Evolutionary conservation across 2,329 filamentous ascomycete species (phyloP).

Genomic region (Coniochaeta sp.): DNA sequence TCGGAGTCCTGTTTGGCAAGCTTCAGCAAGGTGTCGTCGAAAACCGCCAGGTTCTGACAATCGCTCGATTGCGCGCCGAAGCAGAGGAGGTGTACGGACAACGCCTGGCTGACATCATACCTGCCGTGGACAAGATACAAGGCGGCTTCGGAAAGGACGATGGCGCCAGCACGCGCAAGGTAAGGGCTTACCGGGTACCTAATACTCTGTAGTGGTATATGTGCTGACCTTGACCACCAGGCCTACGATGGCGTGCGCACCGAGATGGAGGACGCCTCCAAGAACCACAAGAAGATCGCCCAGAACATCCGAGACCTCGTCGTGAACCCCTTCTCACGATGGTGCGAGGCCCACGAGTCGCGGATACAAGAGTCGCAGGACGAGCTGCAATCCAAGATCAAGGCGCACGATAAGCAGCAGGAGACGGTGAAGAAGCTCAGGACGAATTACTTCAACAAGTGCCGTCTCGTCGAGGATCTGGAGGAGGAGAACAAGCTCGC

Average conservation of each 20-base stretch:
- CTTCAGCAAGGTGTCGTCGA: conserved; percentile 93
- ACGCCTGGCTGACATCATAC: conserved; percentile 72
- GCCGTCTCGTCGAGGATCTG: conserved; percentile 86
- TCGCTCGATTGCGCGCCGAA: conserved; percentile 90
- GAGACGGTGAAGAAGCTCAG: conserved; percentile 88
- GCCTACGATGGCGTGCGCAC: conserved; percentile 88
- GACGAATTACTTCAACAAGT: conserved; percentile 98
- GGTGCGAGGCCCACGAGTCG: conserved; percentile 91
- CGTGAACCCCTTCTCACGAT: conserved; percentile 85
- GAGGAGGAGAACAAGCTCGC: conserved; percentile 98
- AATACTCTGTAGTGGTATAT: neutral
- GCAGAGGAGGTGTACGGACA: conserved; percentile 86
- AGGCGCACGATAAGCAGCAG: conserved; percentile 85
- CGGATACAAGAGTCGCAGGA: conserved; percentile 93
- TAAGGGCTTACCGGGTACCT: conserved; percentile 30
- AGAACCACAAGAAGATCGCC: conserved; percentile 90
- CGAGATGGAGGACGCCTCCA: conserved; percentile 86
- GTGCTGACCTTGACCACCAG: conserved; percentile 36
- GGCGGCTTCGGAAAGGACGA: conserved; percentile 88
- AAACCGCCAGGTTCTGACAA: conserved; percentile 86
- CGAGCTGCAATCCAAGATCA: conserved; percentile 83
- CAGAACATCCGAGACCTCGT: conserved; percentile 95
- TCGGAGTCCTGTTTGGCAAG: conserved; percentile 92
- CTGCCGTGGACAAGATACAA: conserved; percentile 70
- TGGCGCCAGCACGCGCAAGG: conserved; percentile 92